Percentiles rank a stretch among this genome's conserved stretches.
These are phyloP conservation scores for Solanum phureja DNA, from an alignment of 257 asterid species.

Conservation along the genomic window DNA sequence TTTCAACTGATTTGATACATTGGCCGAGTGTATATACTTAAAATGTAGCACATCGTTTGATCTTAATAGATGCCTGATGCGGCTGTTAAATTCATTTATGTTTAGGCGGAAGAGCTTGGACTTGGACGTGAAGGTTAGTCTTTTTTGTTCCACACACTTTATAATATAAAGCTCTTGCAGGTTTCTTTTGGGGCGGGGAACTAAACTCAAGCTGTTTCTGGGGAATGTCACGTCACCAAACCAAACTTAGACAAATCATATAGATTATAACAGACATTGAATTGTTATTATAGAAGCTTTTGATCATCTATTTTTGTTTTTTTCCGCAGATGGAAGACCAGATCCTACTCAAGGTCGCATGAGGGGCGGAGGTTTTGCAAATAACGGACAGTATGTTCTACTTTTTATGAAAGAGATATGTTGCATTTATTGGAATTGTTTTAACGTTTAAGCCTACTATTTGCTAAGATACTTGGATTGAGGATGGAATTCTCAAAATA, in stretches of 20 bases:
- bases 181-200: not conserved
- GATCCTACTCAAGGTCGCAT: slow-evolving; percentile 66
- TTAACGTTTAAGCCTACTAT: not conserved
- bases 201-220: not conserved
- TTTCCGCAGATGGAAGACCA: slow-evolving; percentile 46
- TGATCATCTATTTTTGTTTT: not conserved
- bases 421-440: not conserved
- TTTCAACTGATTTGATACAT: not conserved
- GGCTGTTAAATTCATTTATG: slow-evolving; percentile 9
- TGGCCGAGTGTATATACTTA: not conserved
- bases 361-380: slow-evolving; percentile 39
- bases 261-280: not conserved
- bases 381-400: slow-evolving; percentile 47
- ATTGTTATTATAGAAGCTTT: not conserved
- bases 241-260: not conserved
- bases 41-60: not conserved
- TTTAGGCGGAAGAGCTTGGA: slow-evolving; percentile 75
- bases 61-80: slow-evolving; percentile 1
- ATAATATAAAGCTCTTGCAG: not conserved
- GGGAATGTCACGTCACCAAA: not conserved
- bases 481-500: not conserved
- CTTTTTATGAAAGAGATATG: not conserved
- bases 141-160: not conserved
- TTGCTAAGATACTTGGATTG: not conserved
- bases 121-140: slow-evolving; percentile 72